Evolutionary conservation across 2,329 filamentous ascomycete species (phyloP).

Genomic region (Botrytis galanthina): DNA sequence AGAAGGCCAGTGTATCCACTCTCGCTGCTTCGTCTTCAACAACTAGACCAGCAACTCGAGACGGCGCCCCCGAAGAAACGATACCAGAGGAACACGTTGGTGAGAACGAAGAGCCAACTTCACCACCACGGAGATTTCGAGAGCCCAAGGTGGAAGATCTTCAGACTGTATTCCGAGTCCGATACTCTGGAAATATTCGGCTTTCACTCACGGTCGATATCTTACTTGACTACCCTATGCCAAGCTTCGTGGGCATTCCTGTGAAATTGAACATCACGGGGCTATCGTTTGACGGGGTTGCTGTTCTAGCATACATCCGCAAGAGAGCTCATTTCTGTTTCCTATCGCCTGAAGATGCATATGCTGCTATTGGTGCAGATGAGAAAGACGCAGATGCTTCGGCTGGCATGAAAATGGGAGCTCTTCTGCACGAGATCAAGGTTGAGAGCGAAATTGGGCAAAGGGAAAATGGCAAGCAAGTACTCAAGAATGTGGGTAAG

Average conservation of each 20-base stretch:
- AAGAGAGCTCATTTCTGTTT: slow-evolving; percentile 93
- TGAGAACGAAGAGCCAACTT: slow-evolving; percentile 35
- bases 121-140: slow-evolving; percentile 54
- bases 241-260: slow-evolving; percentile 93
- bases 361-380: slow-evolving; percentile 58
- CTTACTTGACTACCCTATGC: slow-evolving; percentile 96
- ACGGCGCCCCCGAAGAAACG: slow-evolving; percentile 41
- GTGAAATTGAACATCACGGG: slow-evolving; percentile 94
- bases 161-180: slow-evolving; percentile 87
- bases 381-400: slow-evolving; percentile 33
- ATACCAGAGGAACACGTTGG: slow-evolving; percentile 36
- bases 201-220: slow-evolving; percentile 93
- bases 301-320: slow-evolving; percentile 86
- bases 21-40: slow-evolving; percentile 54
- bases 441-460: slow-evolving; percentile 98
- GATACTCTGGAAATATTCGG: slow-evolving; percentile 82
- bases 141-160: slow-evolving; percentile 82
- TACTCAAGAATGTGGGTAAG: slow-evolving; percentile 96
- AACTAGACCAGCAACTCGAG: slow-evolving; percentile 58
- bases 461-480: slow-evolving; percentile 86
- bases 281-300: slow-evolving; percentile 90
- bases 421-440: slow-evolving; percentile 84
- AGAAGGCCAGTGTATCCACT: slow-evolving; percentile 63
- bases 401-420: slow-evolving; percentile 55
- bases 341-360: slow-evolving; percentile 84